Conservation (phyloP, 1,139 yeast species). For the Geotrichum macrosporum region DNA sequence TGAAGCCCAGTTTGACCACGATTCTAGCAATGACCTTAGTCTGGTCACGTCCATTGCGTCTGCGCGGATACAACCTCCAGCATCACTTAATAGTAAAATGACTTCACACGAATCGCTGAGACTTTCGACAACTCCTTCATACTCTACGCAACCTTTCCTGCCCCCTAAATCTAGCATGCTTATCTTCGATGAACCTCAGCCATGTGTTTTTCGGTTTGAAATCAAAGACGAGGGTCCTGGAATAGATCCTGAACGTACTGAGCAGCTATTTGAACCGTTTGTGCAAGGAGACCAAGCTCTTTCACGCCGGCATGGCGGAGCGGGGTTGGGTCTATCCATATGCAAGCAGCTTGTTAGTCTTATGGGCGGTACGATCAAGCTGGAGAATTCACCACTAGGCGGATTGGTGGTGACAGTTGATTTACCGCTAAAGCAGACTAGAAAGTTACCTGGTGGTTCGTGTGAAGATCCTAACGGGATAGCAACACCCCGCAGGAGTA, state of each 20-base stretch:
- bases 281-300: slow-evolving; percentile 95
- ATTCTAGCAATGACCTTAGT: too few species aligned
- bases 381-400: slow-evolving; percentile 63
- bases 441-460: too few species aligned
- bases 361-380: slow-evolving; percentile 63
- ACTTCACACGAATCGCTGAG: slow-evolving; percentile 1
- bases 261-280: slow-evolving; percentile 89
- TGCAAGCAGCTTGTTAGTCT: slow-evolving; percentile 85
- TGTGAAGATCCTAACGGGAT: too few species aligned
- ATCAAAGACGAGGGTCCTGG: slow-evolving; percentile 94
- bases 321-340: slow-evolving; percentile 90
- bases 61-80: too few species aligned
- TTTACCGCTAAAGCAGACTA: slow-evolving; percentile 70
- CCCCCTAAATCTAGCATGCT: background rate
- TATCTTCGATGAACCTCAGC: slow-evolving; percentile 2
- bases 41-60: too few species aligned
- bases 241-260: slow-evolving; percentile 71
- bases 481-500: too few species aligned
- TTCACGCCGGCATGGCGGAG: slow-evolving; percentile 89
- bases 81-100: too few species aligned
- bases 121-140: background rate
- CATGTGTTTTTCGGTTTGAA: slow-evolving; percentile 34
- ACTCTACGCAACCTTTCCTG: too few species aligned
- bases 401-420: slow-evolving; percentile 81
- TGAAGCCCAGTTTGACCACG: too few species aligned